A percentile compares a stretch with the other conserved stretches of the same genome.
Evolutionary conservation across 352 stramenopile species (phyloP).

Genomic region (Phytopythium oedochilum): DNA sequence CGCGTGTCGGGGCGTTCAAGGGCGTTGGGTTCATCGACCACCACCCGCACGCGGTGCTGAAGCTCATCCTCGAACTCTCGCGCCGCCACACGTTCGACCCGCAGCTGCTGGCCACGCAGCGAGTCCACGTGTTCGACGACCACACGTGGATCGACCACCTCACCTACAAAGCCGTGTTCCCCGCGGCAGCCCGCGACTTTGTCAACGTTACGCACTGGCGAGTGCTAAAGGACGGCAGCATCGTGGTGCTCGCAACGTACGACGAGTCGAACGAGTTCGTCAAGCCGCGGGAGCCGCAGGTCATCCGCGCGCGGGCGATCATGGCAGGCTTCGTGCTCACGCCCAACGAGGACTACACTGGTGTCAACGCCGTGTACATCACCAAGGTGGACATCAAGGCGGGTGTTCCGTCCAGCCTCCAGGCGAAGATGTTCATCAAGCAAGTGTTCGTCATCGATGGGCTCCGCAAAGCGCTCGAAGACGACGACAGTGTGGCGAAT

Average conservation of each 20-base stretch:
- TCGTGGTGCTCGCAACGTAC: constrained; percentile 45
- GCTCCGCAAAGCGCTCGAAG: constrained; percentile 46
- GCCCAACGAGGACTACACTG: constrained; percentile 52
- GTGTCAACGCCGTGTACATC: constrained; percentile 55
- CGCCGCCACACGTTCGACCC: constrained; percentile 45
- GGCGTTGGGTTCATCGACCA: constrained; percentile 50
- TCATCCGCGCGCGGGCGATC: constrained; percentile 44
- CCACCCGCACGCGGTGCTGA: constrained; percentile 46
- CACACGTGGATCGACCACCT: constrained; percentile 75
- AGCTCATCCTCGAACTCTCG: constrained; percentile 50
- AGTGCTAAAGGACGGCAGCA: constrained; percentile 49
- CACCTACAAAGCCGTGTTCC: constrained; percentile 66
- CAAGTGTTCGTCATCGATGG: constrained; percentile 64
- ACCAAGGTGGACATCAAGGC: constrained; percentile 63
- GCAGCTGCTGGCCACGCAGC: constrained; percentile 43
- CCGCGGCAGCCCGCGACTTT: constrained; percentile 43
- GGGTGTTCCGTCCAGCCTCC: constrained; percentile 40
- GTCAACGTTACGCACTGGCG: constrained; percentile 74
- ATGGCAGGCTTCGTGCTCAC: constrained; percentile 64
- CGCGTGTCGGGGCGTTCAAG: constrained; percentile 44
- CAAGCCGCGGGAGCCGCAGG: constrained; percentile 31
- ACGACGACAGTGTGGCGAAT: constrained; percentile 19
- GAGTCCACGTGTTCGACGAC: constrained; percentile 53
- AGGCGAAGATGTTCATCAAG: constrained; percentile 73
- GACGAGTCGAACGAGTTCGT: constrained; percentile 35